Evolutionary conservation across 1,139 yeast genomes (phyloP), one percentile per base, ranked within the genome.

Genomic region (Yamadazyma mexicana): DNA sequence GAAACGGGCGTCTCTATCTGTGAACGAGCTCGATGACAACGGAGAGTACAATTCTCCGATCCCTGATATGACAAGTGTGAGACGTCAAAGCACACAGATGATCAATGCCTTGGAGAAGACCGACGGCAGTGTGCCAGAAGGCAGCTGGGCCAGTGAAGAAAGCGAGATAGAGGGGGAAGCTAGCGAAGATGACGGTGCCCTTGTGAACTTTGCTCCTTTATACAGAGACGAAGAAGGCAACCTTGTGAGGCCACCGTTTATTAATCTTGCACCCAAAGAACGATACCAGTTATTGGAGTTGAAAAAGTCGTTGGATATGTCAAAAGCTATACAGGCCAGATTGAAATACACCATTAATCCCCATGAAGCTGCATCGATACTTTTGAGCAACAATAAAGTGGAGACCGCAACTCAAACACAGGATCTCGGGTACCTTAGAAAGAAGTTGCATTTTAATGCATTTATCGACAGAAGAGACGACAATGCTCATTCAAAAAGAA

Each of bases 381-480:
- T 40, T 2, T 33, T 42, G 2, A 44, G 51, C 3, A 55, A 54
- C 15, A 57, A 55, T 35, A 56, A 53, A 34, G 74, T 70, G 5
- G 76, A 72, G 43, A 64, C 72, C 1, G 45, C 71, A 2, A 72
- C 77, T 3, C 77, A 72, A 47, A 72, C 77, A 2, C 69, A 63
- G 42, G 63, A 66, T 46, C 30, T 50, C 18, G 56, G 57, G 26
- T 65, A 55, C 34, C 56, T 71, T 37, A 52, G 59, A 26, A 55
- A 54, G 23, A 50, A 55, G 16, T 55, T 66, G 38, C 55, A 58
- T 32, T 60, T 59, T 41, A 54, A 44, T 26, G 48, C 44, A 11
- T 44, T 45, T 7, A 27, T 39, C 11, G 50, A 45, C 38, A 52
- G 50, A 35, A 48, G 44, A 34, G 36, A 35, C 24, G 40, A 40